These are phyloP conservation scores for Magnaporthiopsis rhizophila DNA, from an alignment of 2,329 filamentous ascomycete genomes.

Conservation along the genomic window DNA sequence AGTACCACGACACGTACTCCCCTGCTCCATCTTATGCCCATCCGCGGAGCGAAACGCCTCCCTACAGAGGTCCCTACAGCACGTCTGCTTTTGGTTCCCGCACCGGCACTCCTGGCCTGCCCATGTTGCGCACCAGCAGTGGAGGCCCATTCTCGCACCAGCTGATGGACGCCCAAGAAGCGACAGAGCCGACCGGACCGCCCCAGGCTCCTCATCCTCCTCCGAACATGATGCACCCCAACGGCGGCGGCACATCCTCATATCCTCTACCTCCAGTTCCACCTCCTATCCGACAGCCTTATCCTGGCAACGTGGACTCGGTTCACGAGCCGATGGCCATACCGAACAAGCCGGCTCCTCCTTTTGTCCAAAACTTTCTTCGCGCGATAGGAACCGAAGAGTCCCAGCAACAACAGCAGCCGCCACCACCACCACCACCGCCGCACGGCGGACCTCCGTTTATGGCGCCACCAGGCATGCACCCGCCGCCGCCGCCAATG, in stretches of 20 bases:
- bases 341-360: not conserved
- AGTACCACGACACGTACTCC: not conserved
- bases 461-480: not conserved
- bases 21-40: not conserved
- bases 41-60: not conserved
- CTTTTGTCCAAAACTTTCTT: not conserved
- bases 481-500: constrained; percentile 3
- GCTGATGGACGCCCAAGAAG: not conserved
- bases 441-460: constrained; percentile 1
- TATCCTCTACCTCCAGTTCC: not conserved
- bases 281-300: not conserved
- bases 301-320: not conserved
- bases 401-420: constrained; percentile 6
- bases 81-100: not conserved
- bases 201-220: not conserved
- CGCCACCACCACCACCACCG: not conserved
- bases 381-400: not conserved
- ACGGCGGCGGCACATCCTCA: not conserved
- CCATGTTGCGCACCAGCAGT: constrained; percentile 1
- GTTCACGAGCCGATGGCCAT: not conserved
- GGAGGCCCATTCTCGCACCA: not conserved
- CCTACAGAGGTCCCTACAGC: constrained; percentile 1
- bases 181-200: not conserved
- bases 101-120: constrained; percentile 3
- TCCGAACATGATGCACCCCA: not conserved